Conservation (phyloP, 164 flowering plant species). For the Magnolia kwangsiensis region DNA sequence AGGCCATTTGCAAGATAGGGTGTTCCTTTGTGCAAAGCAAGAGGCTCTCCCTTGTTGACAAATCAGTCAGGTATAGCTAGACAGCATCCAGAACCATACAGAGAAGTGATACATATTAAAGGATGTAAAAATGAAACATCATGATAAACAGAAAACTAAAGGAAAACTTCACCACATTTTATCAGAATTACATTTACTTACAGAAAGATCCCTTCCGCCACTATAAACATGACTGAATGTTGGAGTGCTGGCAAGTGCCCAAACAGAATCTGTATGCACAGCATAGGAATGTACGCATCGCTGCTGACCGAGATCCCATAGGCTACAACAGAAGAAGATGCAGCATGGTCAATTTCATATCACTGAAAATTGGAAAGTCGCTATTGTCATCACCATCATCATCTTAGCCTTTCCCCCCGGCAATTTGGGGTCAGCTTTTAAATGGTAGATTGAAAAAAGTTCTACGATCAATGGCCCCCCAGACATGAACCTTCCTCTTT, state of each 20-base stretch:
- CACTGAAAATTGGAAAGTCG: neutral
- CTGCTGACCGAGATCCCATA: conserved; percentile 99
- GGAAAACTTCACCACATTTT: neutral
- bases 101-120: neutral
- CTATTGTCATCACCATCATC: too few species aligned
- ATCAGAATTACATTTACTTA: conserved; percentile 33
- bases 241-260: conserved; percentile 98
- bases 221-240: conserved; percentile 96
- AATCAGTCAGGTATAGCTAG: conserved; percentile 90
- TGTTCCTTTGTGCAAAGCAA: conserved; percentile 86
- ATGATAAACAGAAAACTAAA: neutral
- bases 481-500: too few species aligned
- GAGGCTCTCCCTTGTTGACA: conserved; percentile 88
- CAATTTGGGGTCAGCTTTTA: too few species aligned
- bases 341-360: neutral
- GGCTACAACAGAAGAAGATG: conserved; percentile 31
- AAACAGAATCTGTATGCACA: conserved; percentile 97
- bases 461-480: too few species aligned
- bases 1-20: conserved; percentile 73
- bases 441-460: too few species aligned
- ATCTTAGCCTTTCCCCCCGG: too few species aligned
- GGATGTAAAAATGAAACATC: conserved; percentile 1
- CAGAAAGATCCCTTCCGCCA: conserved; percentile 92
- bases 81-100: conserved; percentile 17
- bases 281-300: conserved; percentile 98